Conservation (phyloP, 257 asterid genomes). For the Nicotiana tomentosiformis region DNA sequence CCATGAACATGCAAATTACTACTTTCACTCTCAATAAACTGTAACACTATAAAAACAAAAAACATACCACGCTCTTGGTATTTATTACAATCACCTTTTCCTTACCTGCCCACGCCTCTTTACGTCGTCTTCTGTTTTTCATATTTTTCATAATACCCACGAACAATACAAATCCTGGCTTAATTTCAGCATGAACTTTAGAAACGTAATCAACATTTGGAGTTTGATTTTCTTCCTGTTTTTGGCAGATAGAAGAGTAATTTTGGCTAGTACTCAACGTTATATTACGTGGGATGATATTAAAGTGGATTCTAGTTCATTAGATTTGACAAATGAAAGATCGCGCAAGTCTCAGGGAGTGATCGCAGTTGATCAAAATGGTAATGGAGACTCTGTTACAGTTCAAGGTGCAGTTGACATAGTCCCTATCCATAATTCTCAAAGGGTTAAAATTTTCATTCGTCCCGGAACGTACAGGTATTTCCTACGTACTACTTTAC, state of each 20-base stretch:
- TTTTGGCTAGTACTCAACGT: constrained; percentile 1
- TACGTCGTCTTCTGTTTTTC: not conserved
- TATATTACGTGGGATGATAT: constrained; percentile 63
- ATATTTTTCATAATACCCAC: not conserved
- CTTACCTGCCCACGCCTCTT: not conserved
- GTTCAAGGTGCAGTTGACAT: constrained; percentile 79
- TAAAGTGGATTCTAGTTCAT: constrained; percentile 12
- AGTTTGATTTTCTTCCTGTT: not conserved
- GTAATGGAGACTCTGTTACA: constrained; percentile 55
- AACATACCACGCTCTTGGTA: constrained; percentile 26
- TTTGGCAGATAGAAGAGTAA: not conserved
- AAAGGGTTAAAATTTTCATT: constrained; percentile 52
- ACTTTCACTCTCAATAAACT: not conserved
- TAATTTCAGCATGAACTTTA: not conserved
- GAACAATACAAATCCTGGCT: not conserved
- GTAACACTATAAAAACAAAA: not conserved
- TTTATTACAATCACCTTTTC: constrained; percentile 33
- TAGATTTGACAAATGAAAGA: constrained; percentile 6
- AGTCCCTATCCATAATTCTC: constrained; percentile 47
- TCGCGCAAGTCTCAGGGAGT: constrained; percentile 6
- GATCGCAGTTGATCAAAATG: constrained; percentile 50
- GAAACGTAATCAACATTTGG: not conserved
- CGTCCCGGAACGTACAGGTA: constrained; percentile 74
- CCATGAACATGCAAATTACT: not conserved
- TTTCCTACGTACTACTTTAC: no score